These are phyloP conservation scores for Oryza glaberrima DNA, from an alignment of 176 grass and related monocot genomes.

Conservation along the genomic window DNA sequence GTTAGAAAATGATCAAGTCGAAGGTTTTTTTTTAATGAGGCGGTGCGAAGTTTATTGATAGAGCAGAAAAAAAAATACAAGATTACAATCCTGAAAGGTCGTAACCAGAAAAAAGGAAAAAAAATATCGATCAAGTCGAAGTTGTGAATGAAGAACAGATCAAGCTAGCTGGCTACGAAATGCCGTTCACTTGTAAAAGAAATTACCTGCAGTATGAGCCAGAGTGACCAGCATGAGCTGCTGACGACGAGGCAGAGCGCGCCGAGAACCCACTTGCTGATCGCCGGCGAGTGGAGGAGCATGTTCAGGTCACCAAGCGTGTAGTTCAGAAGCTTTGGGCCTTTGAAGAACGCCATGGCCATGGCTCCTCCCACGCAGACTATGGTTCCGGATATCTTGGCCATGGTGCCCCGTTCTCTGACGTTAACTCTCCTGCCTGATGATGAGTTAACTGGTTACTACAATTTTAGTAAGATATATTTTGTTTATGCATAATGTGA, in stretches of 20 bases:
- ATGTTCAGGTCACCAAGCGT: constrained; percentile 1
- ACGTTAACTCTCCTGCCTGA: constrained; percentile 55
- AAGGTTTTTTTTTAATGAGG: no score
- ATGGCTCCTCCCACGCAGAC: constrained; percentile 67
- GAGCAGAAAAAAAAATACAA: no score
- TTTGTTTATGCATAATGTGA: no score
- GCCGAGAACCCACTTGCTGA: constrained; percentile 44
- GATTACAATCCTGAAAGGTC: no score
- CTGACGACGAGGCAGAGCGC: constrained; percentile 53
- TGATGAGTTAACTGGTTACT: not conserved
- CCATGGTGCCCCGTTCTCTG: constrained; percentile 50
- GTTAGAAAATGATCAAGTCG: not conserved
- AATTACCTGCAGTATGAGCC: constrained; percentile 72
- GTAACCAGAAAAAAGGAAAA: no score
- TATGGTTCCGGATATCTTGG: constrained; percentile 62
- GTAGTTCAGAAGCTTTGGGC: constrained; percentile 47
- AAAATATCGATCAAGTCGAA: not conserved
- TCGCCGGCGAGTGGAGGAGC: not conserved
- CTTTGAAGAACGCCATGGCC: constrained; percentile 66
- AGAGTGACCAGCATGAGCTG: constrained; percentile 71
- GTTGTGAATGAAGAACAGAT: not conserved
- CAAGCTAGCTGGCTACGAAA: not conserved
- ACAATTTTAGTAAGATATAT: no score
- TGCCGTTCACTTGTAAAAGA: not conserved
- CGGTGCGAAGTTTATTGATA: no score